phyloP scores from a whole-genome alignment of 805 yeast species.

The Pichia heedii region DNA sequence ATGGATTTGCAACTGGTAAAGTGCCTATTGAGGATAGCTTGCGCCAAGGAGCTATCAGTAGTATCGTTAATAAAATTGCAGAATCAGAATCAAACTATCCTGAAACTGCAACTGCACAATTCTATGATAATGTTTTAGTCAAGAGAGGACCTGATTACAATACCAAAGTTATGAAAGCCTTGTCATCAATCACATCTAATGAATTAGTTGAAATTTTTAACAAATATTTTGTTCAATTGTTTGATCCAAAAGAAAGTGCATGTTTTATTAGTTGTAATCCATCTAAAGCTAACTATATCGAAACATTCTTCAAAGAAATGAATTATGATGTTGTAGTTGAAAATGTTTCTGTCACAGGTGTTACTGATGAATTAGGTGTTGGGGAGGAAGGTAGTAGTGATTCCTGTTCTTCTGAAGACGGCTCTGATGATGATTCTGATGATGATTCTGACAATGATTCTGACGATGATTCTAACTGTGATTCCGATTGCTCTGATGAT shows the following conservation, averaged over 20 bases:
- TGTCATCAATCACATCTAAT: constrained; percentile 43
- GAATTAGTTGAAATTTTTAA: constrained; percentile 44
- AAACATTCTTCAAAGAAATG: constrained; percentile 32
- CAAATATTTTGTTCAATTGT: constrained; percentile 57
- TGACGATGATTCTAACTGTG: background rate
- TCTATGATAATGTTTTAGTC: constrained; percentile 54
- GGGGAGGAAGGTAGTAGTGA: constrained; percentile 25
- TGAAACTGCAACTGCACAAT: constrained; percentile 59
- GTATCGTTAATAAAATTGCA: constrained; percentile 66
- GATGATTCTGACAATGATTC: constrained; percentile 9
- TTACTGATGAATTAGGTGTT: constrained; percentile 16
- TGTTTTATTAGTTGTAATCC: constrained; percentile 73
- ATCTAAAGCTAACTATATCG: constrained; percentile 40
- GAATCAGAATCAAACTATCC: constrained; percentile 54
- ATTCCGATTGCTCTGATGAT: too few species aligned
- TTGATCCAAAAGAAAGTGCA: constrained; percentile 44
- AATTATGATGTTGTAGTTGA: constrained; percentile 61
- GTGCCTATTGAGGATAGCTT: constrained; percentile 45
- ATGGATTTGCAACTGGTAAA: constrained; percentile 47
- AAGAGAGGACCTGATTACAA: constrained; percentile 65
- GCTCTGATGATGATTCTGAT: constrained; percentile 14
- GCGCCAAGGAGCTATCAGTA: constrained; percentile 66
- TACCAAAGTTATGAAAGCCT: constrained; percentile 39
- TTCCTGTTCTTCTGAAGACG: constrained; percentile 18
- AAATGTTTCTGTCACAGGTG: constrained; percentile 31